phyloP scores from a whole-genome alignment of 1,139 yeast species.

The Geotrichum fermentans region DNA sequence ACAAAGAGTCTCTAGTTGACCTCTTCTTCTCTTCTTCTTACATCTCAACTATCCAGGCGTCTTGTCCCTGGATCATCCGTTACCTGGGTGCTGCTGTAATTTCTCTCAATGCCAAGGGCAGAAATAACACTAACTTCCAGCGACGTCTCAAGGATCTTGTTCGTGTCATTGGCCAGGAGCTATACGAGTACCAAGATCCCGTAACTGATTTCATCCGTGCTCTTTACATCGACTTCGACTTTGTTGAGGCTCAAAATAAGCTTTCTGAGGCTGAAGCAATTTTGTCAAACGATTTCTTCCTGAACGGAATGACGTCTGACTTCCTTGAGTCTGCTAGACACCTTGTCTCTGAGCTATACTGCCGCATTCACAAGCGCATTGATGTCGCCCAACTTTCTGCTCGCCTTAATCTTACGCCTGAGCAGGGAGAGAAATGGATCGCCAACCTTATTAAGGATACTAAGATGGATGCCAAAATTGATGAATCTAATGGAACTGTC shows the following conservation, averaged over 20 bases:
- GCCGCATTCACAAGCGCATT: slow-evolving; percentile 50
- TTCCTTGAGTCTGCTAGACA: slow-evolving; percentile 48
- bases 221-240: slow-evolving; percentile 52
- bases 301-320: slow-evolving; percentile 41
- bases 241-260: slow-evolving; percentile 47
- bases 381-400: slow-evolving; percentile 43
- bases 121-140: slow-evolving; percentile 40
- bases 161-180: slow-evolving; percentile 53
- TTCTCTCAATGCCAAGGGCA: slow-evolving; percentile 37
- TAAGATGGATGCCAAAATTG: slow-evolving; percentile 49
- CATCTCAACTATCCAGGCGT: slow-evolving; percentile 58
- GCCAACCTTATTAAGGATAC: slow-evolving; percentile 47
- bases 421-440: slow-evolving; percentile 49
- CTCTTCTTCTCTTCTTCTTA: slow-evolving; percentile 54
- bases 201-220: slow-evolving; percentile 52
- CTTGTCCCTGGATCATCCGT: slow-evolving; percentile 62
- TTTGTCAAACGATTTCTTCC: slow-evolving; percentile 52
- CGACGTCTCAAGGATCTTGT: slow-evolving; percentile 54
- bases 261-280: slow-evolving; percentile 46
- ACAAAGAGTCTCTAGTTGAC: slow-evolving; percentile 49
- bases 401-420: slow-evolving; percentile 43
- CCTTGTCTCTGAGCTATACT: slow-evolving; percentile 49
- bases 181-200: slow-evolving; percentile 59
- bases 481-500: slow-evolving; percentile 46
- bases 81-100: slow-evolving; percentile 57